A percentile compares a stretch with the other conserved stretches of the same genome.
Conservation (phyloP, 2,329 filamentous ascomycete species). For the Neofusicoccum cordaticola region DNA sequence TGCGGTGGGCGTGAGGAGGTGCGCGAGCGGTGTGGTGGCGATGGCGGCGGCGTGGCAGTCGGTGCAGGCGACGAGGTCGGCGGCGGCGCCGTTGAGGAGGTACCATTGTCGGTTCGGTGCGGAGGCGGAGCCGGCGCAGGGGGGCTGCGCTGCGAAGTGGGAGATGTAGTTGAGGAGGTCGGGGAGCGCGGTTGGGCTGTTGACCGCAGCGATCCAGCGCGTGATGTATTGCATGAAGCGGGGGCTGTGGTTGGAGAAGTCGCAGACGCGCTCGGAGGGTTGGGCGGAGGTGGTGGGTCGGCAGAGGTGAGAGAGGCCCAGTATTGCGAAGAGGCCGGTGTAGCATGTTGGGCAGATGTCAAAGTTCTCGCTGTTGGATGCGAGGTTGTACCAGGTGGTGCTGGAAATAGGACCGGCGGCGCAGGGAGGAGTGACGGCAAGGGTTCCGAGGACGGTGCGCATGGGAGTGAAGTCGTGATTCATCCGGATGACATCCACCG, state of each 20-base stretch:
- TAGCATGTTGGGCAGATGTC: slow-evolving; percentile 72
- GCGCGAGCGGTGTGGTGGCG: neutral
- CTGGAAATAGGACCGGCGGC: slow-evolving; percentile 59
- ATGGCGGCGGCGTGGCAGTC: neutral
- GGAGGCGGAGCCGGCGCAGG: neutral
- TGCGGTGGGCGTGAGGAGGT: neutral
- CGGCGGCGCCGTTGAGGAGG: neutral
- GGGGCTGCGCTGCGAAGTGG: neutral
- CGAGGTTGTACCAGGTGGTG: slow-evolving; percentile 59
- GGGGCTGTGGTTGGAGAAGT: neutral
- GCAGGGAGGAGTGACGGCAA: slow-evolving; percentile 38
- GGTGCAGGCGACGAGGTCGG: neutral
- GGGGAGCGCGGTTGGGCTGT: neutral
- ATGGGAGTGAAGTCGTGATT: neutral
- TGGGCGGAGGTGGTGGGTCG: neutral
- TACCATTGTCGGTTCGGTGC: neutral
- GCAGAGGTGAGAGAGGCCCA: slow-evolving; percentile 53
- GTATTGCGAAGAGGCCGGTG: slow-evolving; percentile 55
- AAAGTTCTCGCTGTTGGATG: slow-evolving; percentile 56
- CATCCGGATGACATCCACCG: slow-evolving; percentile 48
- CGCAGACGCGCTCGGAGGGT: neutral
- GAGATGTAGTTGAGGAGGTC: neutral
- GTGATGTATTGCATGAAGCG: neutral
- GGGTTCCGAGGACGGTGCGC: slow-evolving; percentile 29
- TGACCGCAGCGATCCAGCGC: neutral